These are phyloP conservation scores for Cicer cuneatum DNA, from an alignment of 306 rosid species.

Conservation along the genomic window DNA sequence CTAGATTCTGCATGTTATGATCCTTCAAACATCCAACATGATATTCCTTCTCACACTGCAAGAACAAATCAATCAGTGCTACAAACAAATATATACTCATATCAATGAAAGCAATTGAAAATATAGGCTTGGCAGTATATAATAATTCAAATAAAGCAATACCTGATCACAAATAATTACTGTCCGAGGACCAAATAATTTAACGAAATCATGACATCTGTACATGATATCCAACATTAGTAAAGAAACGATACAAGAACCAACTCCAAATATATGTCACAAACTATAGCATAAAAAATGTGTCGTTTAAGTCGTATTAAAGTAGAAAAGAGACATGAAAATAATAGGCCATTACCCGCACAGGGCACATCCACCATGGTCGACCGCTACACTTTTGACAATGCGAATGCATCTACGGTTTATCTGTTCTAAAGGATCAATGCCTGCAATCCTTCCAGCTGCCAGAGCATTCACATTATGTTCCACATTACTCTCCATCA, in stretches of 20 bases:
- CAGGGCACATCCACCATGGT: slow-evolving; percentile 86
- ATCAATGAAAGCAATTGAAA: slow-evolving; percentile 2
- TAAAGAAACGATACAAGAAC: background rate
- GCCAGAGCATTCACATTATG: slow-evolving; percentile 72
- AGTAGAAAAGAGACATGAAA: background rate
- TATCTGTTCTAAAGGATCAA: slow-evolving; percentile 78
- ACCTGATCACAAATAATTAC: slow-evolving; percentile 98
- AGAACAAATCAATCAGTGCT: slow-evolving; percentile 7
- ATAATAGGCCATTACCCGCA: slow-evolving; percentile 66
- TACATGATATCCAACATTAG: slow-evolving; percentile 37
- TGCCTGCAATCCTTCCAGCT: slow-evolving; percentile 83
- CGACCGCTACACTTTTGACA: slow-evolving; percentile 67
- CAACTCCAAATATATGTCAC: background rate
- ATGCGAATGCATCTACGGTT: slow-evolving; percentile 83
- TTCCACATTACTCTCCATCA: slow-evolving; percentile 65
- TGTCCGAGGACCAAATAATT: slow-evolving; percentile 78
- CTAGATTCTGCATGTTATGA: slow-evolving; percentile 67
- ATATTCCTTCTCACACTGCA: slow-evolving; percentile 94
- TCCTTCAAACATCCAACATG: slow-evolving; percentile 96
- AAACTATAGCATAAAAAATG: background rate
- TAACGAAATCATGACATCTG: slow-evolving; percentile 79
- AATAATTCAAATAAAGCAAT: slow-evolving; percentile 33
- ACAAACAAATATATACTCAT: background rate
- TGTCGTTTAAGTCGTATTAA: background rate
- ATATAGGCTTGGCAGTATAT: slow-evolving; percentile 2